A percentile compares a stretch with the other conserved stretches of the same genome.
Conservation (phyloP, 2,329 filamentous ascomycete genomes). For the Aspergillus costaricaensis region DNA sequence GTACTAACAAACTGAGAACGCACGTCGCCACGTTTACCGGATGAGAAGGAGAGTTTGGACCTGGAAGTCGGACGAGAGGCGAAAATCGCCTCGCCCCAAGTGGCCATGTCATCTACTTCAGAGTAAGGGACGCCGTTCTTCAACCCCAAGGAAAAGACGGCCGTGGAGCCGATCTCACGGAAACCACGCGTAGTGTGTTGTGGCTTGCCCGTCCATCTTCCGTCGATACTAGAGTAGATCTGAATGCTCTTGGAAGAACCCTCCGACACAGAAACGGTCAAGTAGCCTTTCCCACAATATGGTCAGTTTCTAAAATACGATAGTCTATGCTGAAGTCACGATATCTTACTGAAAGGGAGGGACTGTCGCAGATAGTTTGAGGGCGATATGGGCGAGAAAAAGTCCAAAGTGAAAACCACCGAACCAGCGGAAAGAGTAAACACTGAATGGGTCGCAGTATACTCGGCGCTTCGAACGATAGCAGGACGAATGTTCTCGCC, state of each 20-base stretch:
- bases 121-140: conserved; percentile 35
- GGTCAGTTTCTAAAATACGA: conserved; percentile 7
- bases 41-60: conserved; percentile 32
- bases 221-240: conserved; percentile 48
- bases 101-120: conserved; percentile 44
- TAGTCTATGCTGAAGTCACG: neutral
- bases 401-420: conserved; percentile 43
- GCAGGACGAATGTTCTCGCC: conserved; percentile 34
- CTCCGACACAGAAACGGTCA: conserved; percentile 40
- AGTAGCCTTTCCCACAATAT: conserved; percentile 32
- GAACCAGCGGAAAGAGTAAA: conserved; percentile 43
- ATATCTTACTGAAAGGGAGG: conserved; percentile 42
- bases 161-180: conserved; percentile 25
- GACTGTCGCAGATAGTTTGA: conserved; percentile 47
- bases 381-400: conserved; percentile 49
- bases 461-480: conserved; percentile 38
- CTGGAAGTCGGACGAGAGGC: conserved; percentile 35
- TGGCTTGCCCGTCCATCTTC: conserved; percentile 45
- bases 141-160: conserved; percentile 37
- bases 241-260: conserved; percentile 36
- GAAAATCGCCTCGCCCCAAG: conserved; percentile 46
- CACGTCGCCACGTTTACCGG: conserved; percentile 32
- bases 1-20: conserved; percentile 34
- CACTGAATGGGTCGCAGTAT: conserved; percentile 46
- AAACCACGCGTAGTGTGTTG: conserved; percentile 27